Percentiles rank a stretch among this genome's conserved stretches.
Conservation (phyloP, 2,329 filamentous ascomycete species). For the Didymella exigua region DNA sequence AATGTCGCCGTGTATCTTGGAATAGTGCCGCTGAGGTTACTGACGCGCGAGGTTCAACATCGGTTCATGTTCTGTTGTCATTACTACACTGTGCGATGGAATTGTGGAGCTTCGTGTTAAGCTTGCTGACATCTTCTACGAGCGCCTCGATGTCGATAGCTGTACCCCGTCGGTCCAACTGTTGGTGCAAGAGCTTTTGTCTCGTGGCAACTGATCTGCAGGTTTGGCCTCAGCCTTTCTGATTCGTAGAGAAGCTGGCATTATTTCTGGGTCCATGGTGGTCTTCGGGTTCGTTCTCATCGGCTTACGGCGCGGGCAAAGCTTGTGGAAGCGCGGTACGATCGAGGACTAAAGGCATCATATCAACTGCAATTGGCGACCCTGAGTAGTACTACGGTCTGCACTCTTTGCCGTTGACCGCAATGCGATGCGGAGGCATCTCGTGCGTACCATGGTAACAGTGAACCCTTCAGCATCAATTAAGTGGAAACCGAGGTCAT, state of each 20-base stretch:
- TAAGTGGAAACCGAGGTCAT: background rate
- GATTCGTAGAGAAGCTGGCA: background rate
- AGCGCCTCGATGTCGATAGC: too few species aligned
- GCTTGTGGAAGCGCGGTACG: too few species aligned
- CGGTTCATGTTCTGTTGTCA: too few species aligned
- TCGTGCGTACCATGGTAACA: background rate
- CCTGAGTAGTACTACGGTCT: too few species aligned
- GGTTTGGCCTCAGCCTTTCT: background rate
- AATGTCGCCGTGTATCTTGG: too few species aligned
- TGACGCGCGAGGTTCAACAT: too few species aligned
- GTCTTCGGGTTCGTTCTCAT: background rate
- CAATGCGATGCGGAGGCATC: background rate
- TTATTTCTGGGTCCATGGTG: background rate
- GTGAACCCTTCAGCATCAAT: background rate
- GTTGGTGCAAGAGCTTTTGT: background rate
- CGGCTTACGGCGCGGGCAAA: background rate
- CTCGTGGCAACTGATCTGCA: background rate
- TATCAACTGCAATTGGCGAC: background rate
- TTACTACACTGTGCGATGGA: too few species aligned
- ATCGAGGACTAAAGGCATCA: background rate
- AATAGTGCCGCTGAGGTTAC: too few species aligned
- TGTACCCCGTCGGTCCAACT: too few species aligned
- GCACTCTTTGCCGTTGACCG: too few species aligned
- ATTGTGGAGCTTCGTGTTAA: too few species aligned
- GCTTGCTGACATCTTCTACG: too few species aligned